Evolutionary conservation across 2,329 filamentous ascomycete species (phyloP).

Genomic region (Penicillium olsonii): DNA sequence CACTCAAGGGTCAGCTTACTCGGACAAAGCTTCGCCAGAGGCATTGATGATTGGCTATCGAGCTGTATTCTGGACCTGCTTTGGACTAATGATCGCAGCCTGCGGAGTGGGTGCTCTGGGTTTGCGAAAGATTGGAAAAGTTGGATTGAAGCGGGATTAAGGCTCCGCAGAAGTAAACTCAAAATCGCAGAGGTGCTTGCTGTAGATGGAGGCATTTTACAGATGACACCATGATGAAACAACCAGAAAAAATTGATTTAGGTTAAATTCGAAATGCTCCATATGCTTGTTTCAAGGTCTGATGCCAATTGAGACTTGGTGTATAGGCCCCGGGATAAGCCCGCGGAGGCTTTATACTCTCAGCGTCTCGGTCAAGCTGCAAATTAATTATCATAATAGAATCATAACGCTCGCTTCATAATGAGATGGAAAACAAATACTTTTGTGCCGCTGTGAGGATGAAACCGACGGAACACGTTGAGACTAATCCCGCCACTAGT

Average conservation of each 20-base stretch:
- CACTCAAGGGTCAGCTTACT: constrained; percentile 40
- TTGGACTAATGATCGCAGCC: constrained; percentile 47
- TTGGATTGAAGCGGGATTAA: constrained; percentile 50
- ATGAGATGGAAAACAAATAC: constrained; percentile 1
- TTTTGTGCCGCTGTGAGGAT: constrained; percentile 7
- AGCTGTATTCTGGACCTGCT: constrained; percentile 57
- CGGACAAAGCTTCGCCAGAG: constrained; percentile 20
- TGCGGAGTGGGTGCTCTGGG: constrained; percentile 45
- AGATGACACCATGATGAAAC: too few relatives aligned
- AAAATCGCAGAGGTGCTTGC: not conserved
- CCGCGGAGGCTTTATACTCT: too few relatives aligned
- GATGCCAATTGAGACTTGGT: too few relatives aligned
- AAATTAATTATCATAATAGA: not conserved
- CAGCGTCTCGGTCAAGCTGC: not conserved
- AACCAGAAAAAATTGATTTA: too few relatives aligned
- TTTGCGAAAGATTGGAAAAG: constrained; percentile 49
- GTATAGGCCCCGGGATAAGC: too few relatives aligned
- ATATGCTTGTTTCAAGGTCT: not conserved
- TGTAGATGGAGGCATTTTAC: too few relatives aligned
- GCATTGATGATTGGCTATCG: constrained; percentile 55
- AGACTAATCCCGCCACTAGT: too few relatives aligned
- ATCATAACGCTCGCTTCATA: constrained; percentile 2
- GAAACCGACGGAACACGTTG: not conserved
- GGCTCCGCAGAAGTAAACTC: too few relatives aligned
- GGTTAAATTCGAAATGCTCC: not conserved